phyloP scores from a whole-genome alignment of 2,329 filamentous ascomycete species.

The Didymosphaeria variabile region DNA sequence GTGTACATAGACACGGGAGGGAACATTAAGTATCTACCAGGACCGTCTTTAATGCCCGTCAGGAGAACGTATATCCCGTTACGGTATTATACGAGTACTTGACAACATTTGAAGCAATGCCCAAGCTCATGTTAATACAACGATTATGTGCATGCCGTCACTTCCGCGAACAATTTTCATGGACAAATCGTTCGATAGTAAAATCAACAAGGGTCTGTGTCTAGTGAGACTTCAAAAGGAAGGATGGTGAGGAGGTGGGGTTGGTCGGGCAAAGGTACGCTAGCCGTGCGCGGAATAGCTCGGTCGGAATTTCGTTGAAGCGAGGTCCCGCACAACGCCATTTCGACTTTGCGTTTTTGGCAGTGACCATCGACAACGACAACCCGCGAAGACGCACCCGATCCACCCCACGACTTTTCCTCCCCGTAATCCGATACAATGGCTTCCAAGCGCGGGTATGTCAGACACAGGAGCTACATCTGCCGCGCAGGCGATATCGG shows the following conservation, averaged over 20 bases:
- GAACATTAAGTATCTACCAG: too few species aligned
- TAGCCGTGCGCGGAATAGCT: not conserved
- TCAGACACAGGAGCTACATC: constrained; percentile 7
- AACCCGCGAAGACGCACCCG: constrained; percentile 42
- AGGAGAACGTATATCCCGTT: too few species aligned
- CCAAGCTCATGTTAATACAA: too few species aligned
- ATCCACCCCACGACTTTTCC: constrained; percentile 28
- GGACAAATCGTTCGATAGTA: too few species aligned
- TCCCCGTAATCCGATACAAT: constrained; percentile 46
- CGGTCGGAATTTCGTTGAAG: constrained; percentile 12
- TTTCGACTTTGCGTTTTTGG: constrained; percentile 13
- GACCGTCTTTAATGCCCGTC: too few species aligned
- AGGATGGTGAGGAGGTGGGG: not conserved
- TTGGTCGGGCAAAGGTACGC: not conserved
- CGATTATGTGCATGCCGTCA: too few species aligned
- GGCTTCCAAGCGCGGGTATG: constrained; percentile 52
- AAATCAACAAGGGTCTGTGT: too few species aligned
- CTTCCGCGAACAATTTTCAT: too few species aligned
- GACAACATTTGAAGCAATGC: too few species aligned
- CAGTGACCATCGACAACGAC: constrained; percentile 21
- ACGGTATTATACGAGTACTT: too few species aligned
- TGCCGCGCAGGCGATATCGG: not conserved
- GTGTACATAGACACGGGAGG: too few species aligned
- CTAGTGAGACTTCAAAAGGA: not conserved
- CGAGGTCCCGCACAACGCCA: constrained; percentile 13